A percentile compares a stretch with the other conserved stretches of the same genome.
phyloP scores from a whole-genome alignment of 148 eudicot species.

The Rhododendron kiyosumense region DNA sequence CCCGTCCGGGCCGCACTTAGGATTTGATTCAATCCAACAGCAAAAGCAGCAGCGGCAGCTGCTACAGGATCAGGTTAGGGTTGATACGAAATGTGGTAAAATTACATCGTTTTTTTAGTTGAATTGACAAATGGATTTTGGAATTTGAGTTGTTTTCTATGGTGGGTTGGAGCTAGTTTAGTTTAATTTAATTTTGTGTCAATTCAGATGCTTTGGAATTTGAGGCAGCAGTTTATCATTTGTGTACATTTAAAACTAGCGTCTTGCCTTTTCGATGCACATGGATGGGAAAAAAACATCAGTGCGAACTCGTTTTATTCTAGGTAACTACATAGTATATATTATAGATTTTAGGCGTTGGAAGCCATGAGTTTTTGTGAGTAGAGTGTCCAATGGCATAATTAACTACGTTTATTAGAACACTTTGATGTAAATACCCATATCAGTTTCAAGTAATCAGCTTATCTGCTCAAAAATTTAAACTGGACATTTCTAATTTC shows the following conservation, averaged over 20 bases:
- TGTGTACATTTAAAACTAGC: not conserved
- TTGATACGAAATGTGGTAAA: constrained; percentile 2
- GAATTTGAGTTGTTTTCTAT: not conserved
- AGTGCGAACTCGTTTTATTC: too few relatives aligned
- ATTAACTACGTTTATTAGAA: not conserved
- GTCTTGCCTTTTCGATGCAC: too few relatives aligned
- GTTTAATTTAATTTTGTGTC: not conserved
- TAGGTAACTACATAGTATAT: too few relatives aligned
- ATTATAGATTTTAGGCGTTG: not conserved
- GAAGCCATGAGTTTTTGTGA: not conserved
- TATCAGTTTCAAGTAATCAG: not conserved
- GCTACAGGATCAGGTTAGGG: constrained; percentile 51
- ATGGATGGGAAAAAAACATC: too few relatives aligned
- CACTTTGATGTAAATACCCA: not conserved
- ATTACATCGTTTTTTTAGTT: not conserved
- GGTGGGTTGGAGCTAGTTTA: not conserved
- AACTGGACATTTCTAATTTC: not conserved
- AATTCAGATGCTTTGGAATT: constrained; percentile 2
- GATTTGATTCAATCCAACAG: constrained; percentile 63
- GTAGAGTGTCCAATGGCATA: not conserved
- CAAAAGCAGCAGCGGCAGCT: constrained; percentile 39
- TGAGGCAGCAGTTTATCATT: not conserved
- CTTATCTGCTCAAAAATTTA: not conserved
- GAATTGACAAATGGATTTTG: not conserved
- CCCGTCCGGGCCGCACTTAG: constrained; percentile 44